A percentile compares a stretch with the other conserved stretches of the same genome.
Conservation (phyloP, 2,329 filamentous ascomycete genomes). For the Diaporthe citrichinensis region DNA sequence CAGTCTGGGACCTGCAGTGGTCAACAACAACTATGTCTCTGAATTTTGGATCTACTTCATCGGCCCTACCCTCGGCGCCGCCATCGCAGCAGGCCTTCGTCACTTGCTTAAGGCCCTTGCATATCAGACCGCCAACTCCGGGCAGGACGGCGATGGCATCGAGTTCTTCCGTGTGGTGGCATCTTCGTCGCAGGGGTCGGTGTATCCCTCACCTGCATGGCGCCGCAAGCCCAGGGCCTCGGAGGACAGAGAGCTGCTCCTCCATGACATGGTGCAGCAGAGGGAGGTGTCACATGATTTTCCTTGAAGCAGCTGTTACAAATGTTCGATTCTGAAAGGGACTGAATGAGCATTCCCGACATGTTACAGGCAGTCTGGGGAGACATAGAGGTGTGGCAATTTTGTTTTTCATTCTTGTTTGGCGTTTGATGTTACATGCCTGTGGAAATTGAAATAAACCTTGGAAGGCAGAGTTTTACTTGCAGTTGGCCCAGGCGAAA, state of each 20-base stretch:
- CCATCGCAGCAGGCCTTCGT: slow-evolving; percentile 58
- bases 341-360: too few species aligned
- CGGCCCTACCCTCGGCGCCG: slow-evolving; percentile 62
- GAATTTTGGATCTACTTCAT: slow-evolving; percentile 68
- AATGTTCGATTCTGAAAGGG: background rate
- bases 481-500: too few species aligned
- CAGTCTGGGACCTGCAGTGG: slow-evolving; percentile 61
- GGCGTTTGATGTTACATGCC: background rate
- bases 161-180: slow-evolving; percentile 33
- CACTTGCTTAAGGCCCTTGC: slow-evolving; percentile 54
- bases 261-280: slow-evolving; percentile 10
- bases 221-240: background rate
- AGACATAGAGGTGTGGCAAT: background rate
- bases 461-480: background rate
- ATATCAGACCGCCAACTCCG: slow-evolving; percentile 51
- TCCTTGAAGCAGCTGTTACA: background rate
- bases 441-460: background rate
- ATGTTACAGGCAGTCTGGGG: background rate
- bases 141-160: slow-evolving; percentile 45
- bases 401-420: background rate
- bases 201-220: background rate
- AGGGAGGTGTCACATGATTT: slow-evolving; percentile 18
- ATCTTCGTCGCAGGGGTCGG: slow-evolving; percentile 17
- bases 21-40: slow-evolving; percentile 53
- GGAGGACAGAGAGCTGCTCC: slow-evolving; percentile 10